Percentiles rank a stretch among this genome's conserved stretches.
phyloP scores from a whole-genome alignment of 1,139 yeast genomes.

The Scheffersomyces segobiensis region DNA sequence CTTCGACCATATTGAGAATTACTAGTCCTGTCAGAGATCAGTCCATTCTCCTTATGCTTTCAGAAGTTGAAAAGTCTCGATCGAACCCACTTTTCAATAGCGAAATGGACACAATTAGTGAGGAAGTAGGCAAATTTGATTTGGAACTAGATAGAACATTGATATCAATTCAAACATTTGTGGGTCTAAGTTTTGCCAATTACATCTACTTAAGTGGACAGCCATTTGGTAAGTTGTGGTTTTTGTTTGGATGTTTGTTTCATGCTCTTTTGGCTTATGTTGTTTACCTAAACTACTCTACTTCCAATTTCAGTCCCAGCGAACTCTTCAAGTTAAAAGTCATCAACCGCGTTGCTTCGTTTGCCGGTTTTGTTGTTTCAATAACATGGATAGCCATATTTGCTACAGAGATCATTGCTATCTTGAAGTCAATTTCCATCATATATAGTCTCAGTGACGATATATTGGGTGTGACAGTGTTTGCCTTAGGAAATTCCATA shows the following conservation, averaged over 20 bases:
- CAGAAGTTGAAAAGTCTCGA: constrained; percentile 2
- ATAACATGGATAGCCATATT: constrained; percentile 73
- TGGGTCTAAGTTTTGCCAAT: constrained; percentile 18
- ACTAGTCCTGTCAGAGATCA: constrained; percentile 50
- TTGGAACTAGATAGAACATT: constrained; percentile 18
- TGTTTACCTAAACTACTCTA: constrained; percentile 5
- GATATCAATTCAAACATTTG: constrained; percentile 19
- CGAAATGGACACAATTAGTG: neutral
- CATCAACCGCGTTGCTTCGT: constrained; percentile 37
- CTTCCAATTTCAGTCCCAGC: neutral
- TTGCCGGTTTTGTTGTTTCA: constrained; percentile 66
- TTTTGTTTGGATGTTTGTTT: constrained; percentile 2
- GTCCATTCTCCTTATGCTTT: constrained; percentile 6
- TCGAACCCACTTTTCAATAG: neutral
- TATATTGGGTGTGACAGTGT: constrained; percentile 74
- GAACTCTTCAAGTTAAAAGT: constrained; percentile 8
- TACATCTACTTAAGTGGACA: constrained; percentile 8
- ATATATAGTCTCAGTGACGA: constrained; percentile 72
- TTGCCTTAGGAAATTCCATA: constrained; percentile 89
- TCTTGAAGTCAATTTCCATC: constrained; percentile 63
- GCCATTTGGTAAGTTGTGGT: constrained; percentile 14
- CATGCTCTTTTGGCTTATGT: neutral
- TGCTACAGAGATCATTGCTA: constrained; percentile 74
- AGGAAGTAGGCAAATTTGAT: constrained; percentile 13
- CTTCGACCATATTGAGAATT: constrained; percentile 42